Evolutionary conservation across 768 basidiomycete species (phyloP).

Genomic region (Paxillus rubicundulus): DNA sequence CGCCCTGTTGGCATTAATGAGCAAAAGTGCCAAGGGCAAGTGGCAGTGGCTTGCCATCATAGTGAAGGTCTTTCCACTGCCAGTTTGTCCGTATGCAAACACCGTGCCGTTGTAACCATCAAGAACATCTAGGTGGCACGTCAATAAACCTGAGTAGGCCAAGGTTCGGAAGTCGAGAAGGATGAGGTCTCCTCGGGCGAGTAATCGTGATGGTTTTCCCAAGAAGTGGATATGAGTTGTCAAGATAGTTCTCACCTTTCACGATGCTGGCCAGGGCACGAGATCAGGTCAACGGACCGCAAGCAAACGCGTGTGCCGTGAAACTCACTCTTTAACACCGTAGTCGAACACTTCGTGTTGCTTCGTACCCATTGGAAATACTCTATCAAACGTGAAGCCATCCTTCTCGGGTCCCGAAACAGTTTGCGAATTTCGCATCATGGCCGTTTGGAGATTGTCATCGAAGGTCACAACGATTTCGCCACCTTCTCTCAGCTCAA

Average conservation of each 20-base stretch:
- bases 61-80: constrained; percentile 95
- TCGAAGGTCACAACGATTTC: constrained; percentile 88
- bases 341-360: constrained; percentile 98
- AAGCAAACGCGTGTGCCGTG: constrained; percentile 1
- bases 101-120: constrained; percentile 99
- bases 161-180: neutral
- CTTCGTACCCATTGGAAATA: constrained; percentile 88
- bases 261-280: constrained; percentile 61
- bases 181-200: constrained; percentile 3
- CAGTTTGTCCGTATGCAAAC: constrained; percentile 96
- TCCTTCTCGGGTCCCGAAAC: constrained; percentile 89
- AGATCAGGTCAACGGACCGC: constrained; percentile 18
- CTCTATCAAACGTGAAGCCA: constrained; percentile 97
- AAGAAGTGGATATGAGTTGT: neutral
- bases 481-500: constrained; percentile 84
- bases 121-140: constrained; percentile 72
- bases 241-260: constrained; percentile 56
- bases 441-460: constrained; percentile 81
- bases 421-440: constrained; percentile 67
- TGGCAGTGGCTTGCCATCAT: constrained; percentile 79
- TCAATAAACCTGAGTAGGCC: constrained; percentile 16
- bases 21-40: constrained; percentile 4
- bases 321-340: constrained; percentile 90
- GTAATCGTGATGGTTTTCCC: neutral
- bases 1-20: constrained; percentile 57